A percentile compares a stretch with the other conserved stretches of the same genome.
Evolutionary conservation across 2,329 filamentous ascomycete genomes (phyloP).

Genomic region (Thyridium curvatum): DNA sequence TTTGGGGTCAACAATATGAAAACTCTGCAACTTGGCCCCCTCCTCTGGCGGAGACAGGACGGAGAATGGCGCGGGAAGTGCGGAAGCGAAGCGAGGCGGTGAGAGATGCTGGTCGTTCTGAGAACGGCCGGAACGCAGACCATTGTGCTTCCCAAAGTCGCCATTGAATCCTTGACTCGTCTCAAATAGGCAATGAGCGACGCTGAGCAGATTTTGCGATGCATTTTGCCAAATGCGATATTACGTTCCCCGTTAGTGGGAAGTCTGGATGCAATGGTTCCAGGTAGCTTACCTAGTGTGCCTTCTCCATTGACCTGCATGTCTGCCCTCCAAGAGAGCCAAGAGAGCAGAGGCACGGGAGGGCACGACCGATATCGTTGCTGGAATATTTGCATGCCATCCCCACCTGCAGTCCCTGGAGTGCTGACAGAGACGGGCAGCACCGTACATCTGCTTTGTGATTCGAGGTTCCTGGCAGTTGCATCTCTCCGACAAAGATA

Average conservation of each 20-base stretch:
- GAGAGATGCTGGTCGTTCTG: background rate
- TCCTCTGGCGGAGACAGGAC: background rate
- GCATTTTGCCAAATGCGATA: background rate
- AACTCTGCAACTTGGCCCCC: background rate
- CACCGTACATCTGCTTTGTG: no score
- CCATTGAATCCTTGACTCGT: background rate
- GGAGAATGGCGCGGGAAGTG: background rate
- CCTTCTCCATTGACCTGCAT: no score
- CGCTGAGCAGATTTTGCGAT: constrained; percentile 1
- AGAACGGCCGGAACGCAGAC: background rate
- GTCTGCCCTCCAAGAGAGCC: background rate
- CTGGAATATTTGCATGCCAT: background rate
- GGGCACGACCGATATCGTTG: background rate
- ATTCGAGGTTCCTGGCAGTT: no score
- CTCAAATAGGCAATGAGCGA: constrained; percentile 1
- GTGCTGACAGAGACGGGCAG: no score
- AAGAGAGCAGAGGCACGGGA: background rate
- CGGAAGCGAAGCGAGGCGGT: background rate
- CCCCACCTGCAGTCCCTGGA: no score
- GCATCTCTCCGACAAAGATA: no score
- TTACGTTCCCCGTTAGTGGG: background rate
- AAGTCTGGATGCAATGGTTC: background rate
- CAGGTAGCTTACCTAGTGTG: no score
- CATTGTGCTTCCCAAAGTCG: background rate
- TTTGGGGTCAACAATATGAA: no score